phyloP scores from a whole-genome alignment of 2,329 filamentous ascomycete genomes.

The Microsporum audouinii region DNA sequence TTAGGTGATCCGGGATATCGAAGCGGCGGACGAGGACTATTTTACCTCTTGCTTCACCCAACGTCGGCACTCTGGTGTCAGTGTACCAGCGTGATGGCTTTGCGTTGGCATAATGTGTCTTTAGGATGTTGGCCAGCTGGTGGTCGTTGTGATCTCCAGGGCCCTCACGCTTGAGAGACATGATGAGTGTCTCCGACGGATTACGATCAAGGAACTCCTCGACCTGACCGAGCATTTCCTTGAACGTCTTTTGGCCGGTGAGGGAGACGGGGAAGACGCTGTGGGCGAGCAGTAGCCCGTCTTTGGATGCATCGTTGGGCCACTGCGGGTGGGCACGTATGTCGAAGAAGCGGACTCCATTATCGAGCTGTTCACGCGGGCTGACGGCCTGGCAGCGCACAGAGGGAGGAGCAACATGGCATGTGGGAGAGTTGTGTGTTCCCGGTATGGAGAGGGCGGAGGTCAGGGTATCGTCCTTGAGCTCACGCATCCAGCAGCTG shows the following conservation, averaged over 20 bases:
- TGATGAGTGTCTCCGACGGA: slow-evolving; percentile 68
- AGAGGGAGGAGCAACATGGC: slow-evolving; percentile 72
- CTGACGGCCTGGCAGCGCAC: slow-evolving; percentile 83
- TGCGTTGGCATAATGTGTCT: slow-evolving; percentile 45
- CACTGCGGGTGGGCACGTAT: slow-evolving; percentile 62
- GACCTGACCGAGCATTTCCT: slow-evolving; percentile 57
- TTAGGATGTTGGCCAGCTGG: slow-evolving; percentile 63
- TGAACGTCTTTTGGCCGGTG: slow-evolving; percentile 68
- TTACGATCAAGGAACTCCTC: slow-evolving; percentile 66
- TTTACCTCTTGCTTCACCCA: slow-evolving; percentile 69
- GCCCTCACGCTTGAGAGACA: slow-evolving; percentile 87
- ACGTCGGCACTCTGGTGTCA: slow-evolving; percentile 59
- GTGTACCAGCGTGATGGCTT: slow-evolving; percentile 61
- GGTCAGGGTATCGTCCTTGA: slow-evolving; percentile 60
- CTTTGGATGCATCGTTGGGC: slow-evolving; percentile 46
- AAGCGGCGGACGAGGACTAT: slow-evolving; percentile 80
- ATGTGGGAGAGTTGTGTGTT: slow-evolving; percentile 88
- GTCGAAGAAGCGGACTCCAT: slow-evolving; percentile 91
- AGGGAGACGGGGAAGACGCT: slow-evolving; percentile 79
- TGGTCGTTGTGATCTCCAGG: slow-evolving; percentile 67
- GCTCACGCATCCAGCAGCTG: slow-evolving; percentile 66
- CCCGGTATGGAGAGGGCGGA: slow-evolving; percentile 81
- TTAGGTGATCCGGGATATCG: slow-evolving; percentile 43
- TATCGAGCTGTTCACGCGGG: slow-evolving; percentile 65
- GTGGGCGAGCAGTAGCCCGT: slow-evolving; percentile 73